Percentiles rank a stretch among this genome's conserved stretches.
Conservation (phyloP, 169 alveolate species). For the Plasmodium gonderi region DNA sequence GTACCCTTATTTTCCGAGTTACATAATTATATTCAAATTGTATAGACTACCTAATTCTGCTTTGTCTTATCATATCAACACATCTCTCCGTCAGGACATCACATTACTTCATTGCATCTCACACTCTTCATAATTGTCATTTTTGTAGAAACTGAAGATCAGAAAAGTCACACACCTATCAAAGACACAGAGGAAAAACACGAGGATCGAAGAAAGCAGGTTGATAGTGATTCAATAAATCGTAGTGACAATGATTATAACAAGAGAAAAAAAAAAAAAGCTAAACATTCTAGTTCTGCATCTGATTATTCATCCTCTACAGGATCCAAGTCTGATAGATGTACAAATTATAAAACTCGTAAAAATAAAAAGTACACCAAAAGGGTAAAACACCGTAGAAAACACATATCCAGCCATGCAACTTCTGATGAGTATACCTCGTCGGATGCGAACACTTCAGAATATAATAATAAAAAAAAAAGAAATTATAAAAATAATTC, state of each 20-base stretch:
- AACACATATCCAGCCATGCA: not conserved
- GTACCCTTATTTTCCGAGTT: too few relatives aligned
- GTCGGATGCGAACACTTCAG: not conserved
- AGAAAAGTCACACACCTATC: not conserved
- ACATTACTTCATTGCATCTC: not conserved
- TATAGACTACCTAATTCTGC: too few relatives aligned
- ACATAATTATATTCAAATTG: too few relatives aligned
- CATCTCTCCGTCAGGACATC: not conserved
- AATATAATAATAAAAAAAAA: constrained; percentile 19
- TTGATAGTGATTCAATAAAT: not conserved
- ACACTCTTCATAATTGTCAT: not conserved
- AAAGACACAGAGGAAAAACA: not conserved
- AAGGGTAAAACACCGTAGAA: not conserved
- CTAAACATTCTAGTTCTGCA: not conserved
- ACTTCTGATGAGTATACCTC: not conserved
- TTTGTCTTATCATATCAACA: not conserved
- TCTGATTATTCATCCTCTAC: not conserved
- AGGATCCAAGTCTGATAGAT: not conserved
- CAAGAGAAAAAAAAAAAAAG: not conserved
- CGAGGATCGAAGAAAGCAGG: not conserved
- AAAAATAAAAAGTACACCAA: not conserved
- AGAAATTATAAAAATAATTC: not conserved
- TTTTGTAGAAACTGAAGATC: not conserved
- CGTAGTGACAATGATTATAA: not conserved
- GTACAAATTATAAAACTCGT: not conserved